phyloP scores from a whole-genome alignment of 768 basidiomycete genomes.

The Cystoderma amianthinum region DNA sequence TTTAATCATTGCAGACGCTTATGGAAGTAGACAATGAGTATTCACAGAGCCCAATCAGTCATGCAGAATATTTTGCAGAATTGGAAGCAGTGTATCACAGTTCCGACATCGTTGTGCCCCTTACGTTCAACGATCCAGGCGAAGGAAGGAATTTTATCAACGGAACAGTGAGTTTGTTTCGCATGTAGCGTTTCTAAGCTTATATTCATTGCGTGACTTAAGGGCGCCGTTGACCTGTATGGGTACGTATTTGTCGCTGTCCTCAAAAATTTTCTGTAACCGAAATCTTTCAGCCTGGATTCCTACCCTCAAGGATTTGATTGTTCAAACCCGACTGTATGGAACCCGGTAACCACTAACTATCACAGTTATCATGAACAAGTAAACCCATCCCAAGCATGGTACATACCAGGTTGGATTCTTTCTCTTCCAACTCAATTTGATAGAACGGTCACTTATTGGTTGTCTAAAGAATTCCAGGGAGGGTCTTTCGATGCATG shows the following conservation, averaged over 20 bases:
- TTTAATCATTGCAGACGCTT: not conserved
- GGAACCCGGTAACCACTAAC: conserved; percentile 57
- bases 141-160: conserved; percentile 56
- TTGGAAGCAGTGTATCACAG: conserved; percentile 49
- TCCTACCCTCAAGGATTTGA: conserved; percentile 77
- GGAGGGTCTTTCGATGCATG: conserved; percentile 79
- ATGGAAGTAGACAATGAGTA: conserved; percentile 79
- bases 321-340: conserved; percentile 63
- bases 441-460: conserved; percentile 9
- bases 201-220: conserved; percentile 1
- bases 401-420: conserved; percentile 59
- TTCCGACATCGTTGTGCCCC: conserved; percentile 56
- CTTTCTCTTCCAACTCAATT: not conserved
- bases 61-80: conserved; percentile 54
- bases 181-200: not conserved
- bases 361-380: conserved; percentile 59
- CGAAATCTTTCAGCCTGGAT: conserved; percentile 35
- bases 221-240: conserved; percentile 74
- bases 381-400: conserved; percentile 49
- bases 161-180: conserved; percentile 47
- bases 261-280: not conserved
- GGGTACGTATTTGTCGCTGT: too few relatives aligned
- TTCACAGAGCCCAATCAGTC: conserved; percentile 37
- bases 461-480: conserved; percentile 42
- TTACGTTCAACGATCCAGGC: conserved; percentile 71